These are phyloP conservation scores for Glomus cerebriforme DNA, from an alignment of 192 early-diverging fungal species.

Conservation along the genomic window DNA sequence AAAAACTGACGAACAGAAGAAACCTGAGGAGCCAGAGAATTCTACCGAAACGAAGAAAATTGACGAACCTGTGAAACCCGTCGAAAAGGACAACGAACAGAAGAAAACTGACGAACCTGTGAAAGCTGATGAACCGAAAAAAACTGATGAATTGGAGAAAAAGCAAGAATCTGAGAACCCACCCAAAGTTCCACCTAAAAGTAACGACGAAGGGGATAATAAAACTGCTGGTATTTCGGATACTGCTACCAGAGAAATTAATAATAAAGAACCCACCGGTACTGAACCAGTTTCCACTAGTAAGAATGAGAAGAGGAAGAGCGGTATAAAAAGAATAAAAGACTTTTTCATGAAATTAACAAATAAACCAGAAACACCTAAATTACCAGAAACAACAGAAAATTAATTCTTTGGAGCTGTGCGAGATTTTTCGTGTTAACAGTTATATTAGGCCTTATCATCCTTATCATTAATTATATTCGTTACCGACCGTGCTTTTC, in stretches of 20 bases:
- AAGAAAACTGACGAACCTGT: not conserved
- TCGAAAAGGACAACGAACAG: too few species aligned
- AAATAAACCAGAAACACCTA: too few species aligned
- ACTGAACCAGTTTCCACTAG: too few species aligned
- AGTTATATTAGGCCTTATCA: not conserved
- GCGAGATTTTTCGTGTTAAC: not conserved
- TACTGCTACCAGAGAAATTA: not conserved
- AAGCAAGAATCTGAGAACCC: too few species aligned
- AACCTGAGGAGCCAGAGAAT: too few species aligned
- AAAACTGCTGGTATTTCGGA: too few species aligned
- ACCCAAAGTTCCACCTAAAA: too few species aligned
- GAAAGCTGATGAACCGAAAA: not conserved
- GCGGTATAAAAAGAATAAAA: not conserved
- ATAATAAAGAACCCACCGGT: too few species aligned
- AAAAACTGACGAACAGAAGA: too few species aligned
- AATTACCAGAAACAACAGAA: not conserved
- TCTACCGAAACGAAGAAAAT: too few species aligned
- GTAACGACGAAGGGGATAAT: too few species aligned
- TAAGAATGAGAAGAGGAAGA: not conserved
- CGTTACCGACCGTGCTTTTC: too few species aligned
- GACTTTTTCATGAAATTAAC: not conserved
- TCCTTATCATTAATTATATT: not conserved
- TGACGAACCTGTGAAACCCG: not conserved
- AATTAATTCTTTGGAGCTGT: not conserved
- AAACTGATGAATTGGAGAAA: not conserved